Evolutionary conservation across 2,329 filamentous ascomycete species (phyloP).

Genomic region (Trichophaea hybrida): DNA sequence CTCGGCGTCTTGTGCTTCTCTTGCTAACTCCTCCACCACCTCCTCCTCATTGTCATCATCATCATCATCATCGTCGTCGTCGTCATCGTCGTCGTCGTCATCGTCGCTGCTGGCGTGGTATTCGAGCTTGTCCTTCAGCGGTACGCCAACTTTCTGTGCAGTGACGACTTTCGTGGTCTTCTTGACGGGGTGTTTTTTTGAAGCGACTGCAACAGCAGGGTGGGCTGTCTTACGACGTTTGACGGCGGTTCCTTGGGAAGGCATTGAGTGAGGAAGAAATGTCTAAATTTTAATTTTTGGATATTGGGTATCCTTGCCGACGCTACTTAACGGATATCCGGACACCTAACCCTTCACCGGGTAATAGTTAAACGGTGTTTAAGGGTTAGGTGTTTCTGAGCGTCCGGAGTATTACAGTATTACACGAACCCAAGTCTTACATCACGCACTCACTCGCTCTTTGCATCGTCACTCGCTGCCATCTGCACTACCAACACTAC

Average conservation of each 20-base stretch:
- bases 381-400: too few relatives aligned
- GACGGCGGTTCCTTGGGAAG: constrained; percentile 4
- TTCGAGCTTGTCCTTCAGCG: background rate
- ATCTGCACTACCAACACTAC: too few relatives aligned
- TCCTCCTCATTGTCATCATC: background rate
- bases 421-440: too few relatives aligned
- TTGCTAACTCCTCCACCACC: background rate
- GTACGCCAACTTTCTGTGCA: background rate
- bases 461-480: too few relatives aligned
- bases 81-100: background rate
- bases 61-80: background rate
- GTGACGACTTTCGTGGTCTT: background rate
- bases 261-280: constrained; percentile 3
- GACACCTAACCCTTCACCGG: too few relatives aligned
- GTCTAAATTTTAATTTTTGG: background rate
- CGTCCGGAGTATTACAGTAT: too few relatives aligned
- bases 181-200: background rate
- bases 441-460: too few relatives aligned
- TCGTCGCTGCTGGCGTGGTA: background rate
- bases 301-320: background rate
- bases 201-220: background rate
- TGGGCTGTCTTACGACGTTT: constrained; percentile 15
- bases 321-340: background rate
- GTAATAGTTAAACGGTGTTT: too few relatives aligned
- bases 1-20: background rate